A percentile compares a stretch with the other conserved stretches of the same genome.
Evolutionary conservation across 2,329 filamentous ascomycete species (phyloP).

Genomic region (Verruconis gallopava): DNA sequence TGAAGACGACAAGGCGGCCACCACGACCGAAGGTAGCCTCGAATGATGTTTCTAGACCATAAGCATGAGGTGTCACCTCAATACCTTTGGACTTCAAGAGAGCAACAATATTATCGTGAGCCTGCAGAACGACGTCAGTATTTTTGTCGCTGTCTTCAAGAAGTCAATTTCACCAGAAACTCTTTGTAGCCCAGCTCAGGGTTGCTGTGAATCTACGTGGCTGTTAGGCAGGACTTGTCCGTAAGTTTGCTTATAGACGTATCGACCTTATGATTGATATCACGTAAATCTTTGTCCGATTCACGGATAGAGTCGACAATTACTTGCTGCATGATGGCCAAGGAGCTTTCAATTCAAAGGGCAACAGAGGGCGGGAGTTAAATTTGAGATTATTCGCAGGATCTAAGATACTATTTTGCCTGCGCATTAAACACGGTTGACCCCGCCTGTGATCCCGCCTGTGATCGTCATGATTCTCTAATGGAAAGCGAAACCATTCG

Average conservation of each 20-base stretch:
- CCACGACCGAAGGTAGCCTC: constrained; percentile 68
- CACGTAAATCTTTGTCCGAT: background rate
- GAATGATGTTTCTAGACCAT: constrained; percentile 24
- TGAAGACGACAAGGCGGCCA: constrained; percentile 49
- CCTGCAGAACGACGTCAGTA: background rate
- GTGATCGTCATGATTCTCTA: too few species aligned
- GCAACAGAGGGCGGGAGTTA: too few species aligned
- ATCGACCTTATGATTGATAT: constrained; percentile 5
- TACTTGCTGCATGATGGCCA: too few species aligned
- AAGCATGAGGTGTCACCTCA: constrained; percentile 19
- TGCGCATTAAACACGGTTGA: too few species aligned
- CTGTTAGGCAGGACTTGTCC: background rate
- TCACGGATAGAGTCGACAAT: too few species aligned
- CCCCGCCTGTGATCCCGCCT: too few species aligned
- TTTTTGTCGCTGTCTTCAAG: background rate
- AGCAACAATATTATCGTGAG: constrained; percentile 15
- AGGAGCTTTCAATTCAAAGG: too few species aligned
- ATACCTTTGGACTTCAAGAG: constrained; percentile 14
- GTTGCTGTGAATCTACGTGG: constrained; percentile 2
- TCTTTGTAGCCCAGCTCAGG: constrained; percentile 5
- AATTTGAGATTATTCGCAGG: too few species aligned
- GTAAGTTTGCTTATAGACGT: background rate
- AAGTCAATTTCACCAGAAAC: background rate
- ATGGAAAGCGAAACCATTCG: too few species aligned
- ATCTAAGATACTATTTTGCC: too few species aligned